Evolutionary conservation across 352 stramenopile genomes (phyloP).

Genomic region (Globisporangium okanoganense): DNA sequence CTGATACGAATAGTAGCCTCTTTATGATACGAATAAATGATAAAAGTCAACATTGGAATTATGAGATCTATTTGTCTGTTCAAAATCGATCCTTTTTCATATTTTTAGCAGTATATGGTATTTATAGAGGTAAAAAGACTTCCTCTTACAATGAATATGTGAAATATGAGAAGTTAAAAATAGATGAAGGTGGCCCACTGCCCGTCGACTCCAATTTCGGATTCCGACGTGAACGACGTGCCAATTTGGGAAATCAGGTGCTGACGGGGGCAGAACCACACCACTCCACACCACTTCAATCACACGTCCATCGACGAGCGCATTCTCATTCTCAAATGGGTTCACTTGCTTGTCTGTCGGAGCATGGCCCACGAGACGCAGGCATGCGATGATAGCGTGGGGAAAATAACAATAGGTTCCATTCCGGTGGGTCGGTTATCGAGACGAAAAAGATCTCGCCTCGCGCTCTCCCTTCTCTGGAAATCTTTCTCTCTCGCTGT

Average conservation of each 20-base stretch:
- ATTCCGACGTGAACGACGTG: constrained; percentile 5
- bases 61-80: background rate
- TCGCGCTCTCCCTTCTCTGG: background rate
- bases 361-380: background rate
- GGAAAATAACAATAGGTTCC: constrained; percentile 8
- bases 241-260: background rate
- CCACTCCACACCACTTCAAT: no score
- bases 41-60: background rate
- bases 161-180: background rate
- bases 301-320: no score
- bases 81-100: background rate
- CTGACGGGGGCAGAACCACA: no score
- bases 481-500: background rate
- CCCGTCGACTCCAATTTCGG: background rate
- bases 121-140: background rate
- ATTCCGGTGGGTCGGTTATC: constrained; percentile 1
- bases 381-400: background rate
- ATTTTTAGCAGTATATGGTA: background rate
- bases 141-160: background rate
- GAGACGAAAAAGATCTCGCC: background rate
- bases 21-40: background rate
- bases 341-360: background rate
- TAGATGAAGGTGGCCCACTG: background rate
- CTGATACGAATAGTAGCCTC: no score
- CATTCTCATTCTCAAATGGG: background rate